phyloP scores from a whole-genome alignment of 495 filamentous ascomycete genomes.

The Xylaria cubensis region DNA sequence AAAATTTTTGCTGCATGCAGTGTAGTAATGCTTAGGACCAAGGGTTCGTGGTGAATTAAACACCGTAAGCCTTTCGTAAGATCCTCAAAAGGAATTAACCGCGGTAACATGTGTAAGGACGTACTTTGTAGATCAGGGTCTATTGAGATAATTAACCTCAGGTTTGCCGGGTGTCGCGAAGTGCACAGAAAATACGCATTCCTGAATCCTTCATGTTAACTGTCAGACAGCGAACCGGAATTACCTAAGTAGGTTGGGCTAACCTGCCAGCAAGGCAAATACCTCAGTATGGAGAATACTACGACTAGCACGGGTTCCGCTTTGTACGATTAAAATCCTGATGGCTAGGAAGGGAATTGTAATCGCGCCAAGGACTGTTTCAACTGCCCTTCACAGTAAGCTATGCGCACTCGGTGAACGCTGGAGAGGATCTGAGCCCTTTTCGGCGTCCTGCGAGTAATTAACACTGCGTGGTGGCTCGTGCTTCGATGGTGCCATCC shows the following conservation, averaged over 20 bases:
- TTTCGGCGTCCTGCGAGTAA: slow-evolving; percentile 19
- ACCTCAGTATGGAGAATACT: slow-evolving; percentile 6
- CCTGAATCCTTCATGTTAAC: slow-evolving; percentile 16
- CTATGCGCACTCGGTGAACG: slow-evolving; percentile 10
- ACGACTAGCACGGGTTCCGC: slow-evolving; percentile 22
- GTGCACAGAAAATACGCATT: slow-evolving; percentile 11
- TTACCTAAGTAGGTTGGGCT: neutral
- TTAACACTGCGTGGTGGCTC: slow-evolving; percentile 8
- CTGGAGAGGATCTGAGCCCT: neutral
- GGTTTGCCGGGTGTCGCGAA: slow-evolving; percentile 12
- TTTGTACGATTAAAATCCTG: slow-evolving; percentile 12
- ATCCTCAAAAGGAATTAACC: slow-evolving; percentile 10
- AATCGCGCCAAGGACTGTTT: slow-evolving; percentile 21
- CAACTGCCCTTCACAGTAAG: slow-evolving; percentile 27
- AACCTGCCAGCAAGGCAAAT: slow-evolving; percentile 15
- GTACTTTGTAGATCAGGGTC: slow-evolving; percentile 6
- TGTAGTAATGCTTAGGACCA: slow-evolving; percentile 14
- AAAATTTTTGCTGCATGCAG: slow-evolving; percentile 4
- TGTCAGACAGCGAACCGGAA: slow-evolving; percentile 8
- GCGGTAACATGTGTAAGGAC: slow-evolving; percentile 15
- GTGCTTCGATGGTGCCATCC: slow-evolving; percentile 11
- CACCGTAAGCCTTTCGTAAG: slow-evolving; percentile 1
- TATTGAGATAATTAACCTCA: neutral
- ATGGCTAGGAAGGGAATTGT: slow-evolving; percentile 15
- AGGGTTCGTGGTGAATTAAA: slow-evolving; percentile 7